Conservation (phyloP, 176 grass and related monocot genomes). For the Dendrocalamus sinicus region DNA sequence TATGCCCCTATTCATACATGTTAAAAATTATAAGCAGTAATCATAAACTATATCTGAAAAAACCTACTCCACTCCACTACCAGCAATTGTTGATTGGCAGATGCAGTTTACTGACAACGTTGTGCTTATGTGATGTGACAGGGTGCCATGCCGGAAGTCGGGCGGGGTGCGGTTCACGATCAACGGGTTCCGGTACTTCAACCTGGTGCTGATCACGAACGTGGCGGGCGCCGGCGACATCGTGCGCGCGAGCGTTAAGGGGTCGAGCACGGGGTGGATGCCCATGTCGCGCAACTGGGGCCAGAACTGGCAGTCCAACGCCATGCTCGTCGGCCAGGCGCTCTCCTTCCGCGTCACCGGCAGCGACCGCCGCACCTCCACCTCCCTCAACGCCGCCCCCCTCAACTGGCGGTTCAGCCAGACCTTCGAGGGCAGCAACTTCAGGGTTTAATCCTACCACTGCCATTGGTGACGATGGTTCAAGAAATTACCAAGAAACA, state of each 20-base stretch:
- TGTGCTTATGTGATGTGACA: not conserved
- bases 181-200: constrained; percentile 90
- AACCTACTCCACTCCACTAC: too few relatives aligned
- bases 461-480: not conserved
- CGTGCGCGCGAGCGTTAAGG: constrained; percentile 64
- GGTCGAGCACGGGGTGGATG: constrained; percentile 64
- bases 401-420: constrained; percentile 75
- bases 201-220: constrained; percentile 85
- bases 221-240: constrained; percentile 77
- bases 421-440: constrained; percentile 90
- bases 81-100: too few relatives aligned
- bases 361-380: constrained; percentile 69
- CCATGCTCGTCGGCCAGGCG: constrained; percentile 62
- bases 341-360: constrained; percentile 82
- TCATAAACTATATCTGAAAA: too few relatives aligned
- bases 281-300: constrained; percentile 90
- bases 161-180: constrained; percentile 77
- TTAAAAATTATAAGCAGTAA: too few relatives aligned
- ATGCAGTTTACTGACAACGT: too few relatives aligned
- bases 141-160: constrained; percentile 60
- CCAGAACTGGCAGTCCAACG: constrained; percentile 88
- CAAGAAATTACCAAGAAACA: not conserved
- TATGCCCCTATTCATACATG: too few relatives aligned
- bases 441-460: constrained; percentile 53
- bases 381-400: constrained; percentile 67